A percentile compares a stretch with the other conserved stretches of the same genome.
Conservation (phyloP, 495 filamentous ascomycete species). For the Aspergillus avenaceus region DNA sequence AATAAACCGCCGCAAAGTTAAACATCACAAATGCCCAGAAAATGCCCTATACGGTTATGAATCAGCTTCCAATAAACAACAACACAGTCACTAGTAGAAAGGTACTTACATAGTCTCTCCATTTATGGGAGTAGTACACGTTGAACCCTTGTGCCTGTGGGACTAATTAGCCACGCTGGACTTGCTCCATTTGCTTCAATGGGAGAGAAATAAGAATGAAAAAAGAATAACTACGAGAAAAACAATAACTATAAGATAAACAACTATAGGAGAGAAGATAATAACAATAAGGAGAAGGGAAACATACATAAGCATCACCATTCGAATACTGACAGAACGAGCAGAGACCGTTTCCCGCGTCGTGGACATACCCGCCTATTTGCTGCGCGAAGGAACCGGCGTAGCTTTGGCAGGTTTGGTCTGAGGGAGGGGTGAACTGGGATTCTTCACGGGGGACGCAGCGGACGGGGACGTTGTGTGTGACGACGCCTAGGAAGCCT, state of each 20-base stretch:
- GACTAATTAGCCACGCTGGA: not conserved
- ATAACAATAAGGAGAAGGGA: not conserved
- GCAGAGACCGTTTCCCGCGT: constrained; percentile 44
- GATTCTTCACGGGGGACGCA: constrained; percentile 57
- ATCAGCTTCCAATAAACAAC: not conserved
- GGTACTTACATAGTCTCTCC: constrained; percentile 55
- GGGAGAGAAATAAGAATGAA: not conserved
- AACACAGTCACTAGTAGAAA: not conserved
- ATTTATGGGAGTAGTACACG: constrained; percentile 51
- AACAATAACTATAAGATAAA: not conserved
- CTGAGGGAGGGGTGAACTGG: constrained; percentile 49
- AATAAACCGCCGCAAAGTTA: constrained; percentile 50
- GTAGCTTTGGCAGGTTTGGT: constrained; percentile 50
- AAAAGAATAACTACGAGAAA: not conserved
- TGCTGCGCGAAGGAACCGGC: constrained; percentile 35
- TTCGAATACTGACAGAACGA: constrained; percentile 57
- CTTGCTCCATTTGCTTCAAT: too few species aligned
- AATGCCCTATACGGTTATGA: constrained; percentile 41
- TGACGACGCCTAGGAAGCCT: constrained; percentile 49
- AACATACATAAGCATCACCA: constrained; percentile 53
- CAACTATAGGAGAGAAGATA: not conserved
- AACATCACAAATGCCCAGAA: constrained; percentile 53
- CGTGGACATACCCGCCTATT: constrained; percentile 49
- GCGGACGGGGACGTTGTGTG: constrained; percentile 50
- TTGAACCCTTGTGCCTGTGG: constrained; percentile 43